These are phyloP conservation scores for Lasiosphaeria ovina DNA, from an alignment of 495 filamentous ascomycete species.

Conservation along the genomic window DNA sequence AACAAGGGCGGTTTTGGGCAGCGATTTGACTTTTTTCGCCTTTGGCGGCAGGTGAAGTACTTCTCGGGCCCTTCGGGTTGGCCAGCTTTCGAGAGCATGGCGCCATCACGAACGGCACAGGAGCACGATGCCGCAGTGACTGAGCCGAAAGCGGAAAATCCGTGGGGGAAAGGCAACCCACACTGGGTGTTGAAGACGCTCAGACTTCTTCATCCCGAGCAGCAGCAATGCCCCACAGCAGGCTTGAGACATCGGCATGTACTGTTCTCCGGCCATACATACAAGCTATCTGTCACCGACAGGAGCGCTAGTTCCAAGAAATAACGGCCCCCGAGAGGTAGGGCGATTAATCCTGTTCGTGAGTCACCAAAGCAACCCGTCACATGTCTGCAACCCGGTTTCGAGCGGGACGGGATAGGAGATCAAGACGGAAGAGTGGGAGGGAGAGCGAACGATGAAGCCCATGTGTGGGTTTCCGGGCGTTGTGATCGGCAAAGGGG, in stretches of 20 bases:
- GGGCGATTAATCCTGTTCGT: background rate
- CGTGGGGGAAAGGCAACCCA: constrained; percentile 8
- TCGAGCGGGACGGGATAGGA: no score
- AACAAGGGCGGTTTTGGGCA: no score
- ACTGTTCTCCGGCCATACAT: background rate
- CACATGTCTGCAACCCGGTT: no score
- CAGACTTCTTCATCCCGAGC: background rate
- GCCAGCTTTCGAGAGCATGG: background rate
- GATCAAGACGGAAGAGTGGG: no score
- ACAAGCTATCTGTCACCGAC: background rate
- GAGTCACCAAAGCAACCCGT: no score
- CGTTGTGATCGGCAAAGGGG: no score
- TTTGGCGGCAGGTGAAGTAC: no score
- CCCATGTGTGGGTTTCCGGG: no score
- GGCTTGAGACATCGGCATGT: no score
- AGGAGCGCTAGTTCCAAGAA: background rate
- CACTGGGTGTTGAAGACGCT: background rate
- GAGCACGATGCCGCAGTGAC: background rate
- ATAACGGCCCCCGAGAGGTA: background rate
- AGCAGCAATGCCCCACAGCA: background rate
- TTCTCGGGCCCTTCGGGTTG: background rate
- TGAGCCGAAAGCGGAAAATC: constrained; percentile 3
- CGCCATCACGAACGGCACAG: background rate
- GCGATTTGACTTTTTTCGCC: no score
- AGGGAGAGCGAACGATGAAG: no score